These are phyloP conservation scores for Alternaria novae-zelandiae DNA, from an alignment of 2,329 filamentous ascomycete species.

Conservation along the genomic window DNA sequence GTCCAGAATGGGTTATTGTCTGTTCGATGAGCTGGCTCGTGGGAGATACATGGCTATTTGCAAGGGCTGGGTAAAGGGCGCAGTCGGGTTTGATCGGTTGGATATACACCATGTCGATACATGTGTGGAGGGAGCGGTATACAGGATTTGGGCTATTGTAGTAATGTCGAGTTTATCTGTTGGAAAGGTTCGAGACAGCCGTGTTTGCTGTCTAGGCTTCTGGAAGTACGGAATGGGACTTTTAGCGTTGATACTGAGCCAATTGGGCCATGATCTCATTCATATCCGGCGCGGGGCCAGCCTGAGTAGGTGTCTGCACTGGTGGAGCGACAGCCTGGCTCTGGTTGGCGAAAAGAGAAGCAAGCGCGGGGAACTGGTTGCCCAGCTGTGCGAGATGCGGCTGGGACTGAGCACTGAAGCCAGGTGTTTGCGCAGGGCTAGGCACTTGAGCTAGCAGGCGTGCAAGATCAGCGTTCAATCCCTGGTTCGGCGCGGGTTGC, in stretches of 20 bases:
- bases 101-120: constrained; percentile 8
- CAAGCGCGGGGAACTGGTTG: constrained; percentile 39
- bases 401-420: constrained; percentile 27
- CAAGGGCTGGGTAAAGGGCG: constrained; percentile 1
- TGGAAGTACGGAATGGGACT: neutral
- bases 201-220: constrained; percentile 6
- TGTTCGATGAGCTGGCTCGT: constrained; percentile 2
- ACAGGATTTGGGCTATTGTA: constrained; percentile 1
- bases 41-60: constrained; percentile 2
- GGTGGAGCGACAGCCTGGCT: constrained; percentile 34
- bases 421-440: constrained; percentile 31
- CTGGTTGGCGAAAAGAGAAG: constrained; percentile 37
- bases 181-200: constrained; percentile 1
- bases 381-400: constrained; percentile 35
- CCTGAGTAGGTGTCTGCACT: constrained; percentile 35
- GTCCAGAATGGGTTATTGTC: neutral
- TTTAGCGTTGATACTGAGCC: constrained; percentile 65
- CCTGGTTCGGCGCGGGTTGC: constrained; percentile 43
- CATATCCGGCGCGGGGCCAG: constrained; percentile 55
- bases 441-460: constrained; percentile 47
- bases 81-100: constrained; percentile 5
- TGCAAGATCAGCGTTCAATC: constrained; percentile 46
- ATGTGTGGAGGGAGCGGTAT: constrained; percentile 2
- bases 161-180: constrained; percentile 9
- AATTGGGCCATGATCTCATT: constrained; percentile 79